Conservation (phyloP, 2,329 filamentous ascomycete species). For the Monilinia fructigena region DNA sequence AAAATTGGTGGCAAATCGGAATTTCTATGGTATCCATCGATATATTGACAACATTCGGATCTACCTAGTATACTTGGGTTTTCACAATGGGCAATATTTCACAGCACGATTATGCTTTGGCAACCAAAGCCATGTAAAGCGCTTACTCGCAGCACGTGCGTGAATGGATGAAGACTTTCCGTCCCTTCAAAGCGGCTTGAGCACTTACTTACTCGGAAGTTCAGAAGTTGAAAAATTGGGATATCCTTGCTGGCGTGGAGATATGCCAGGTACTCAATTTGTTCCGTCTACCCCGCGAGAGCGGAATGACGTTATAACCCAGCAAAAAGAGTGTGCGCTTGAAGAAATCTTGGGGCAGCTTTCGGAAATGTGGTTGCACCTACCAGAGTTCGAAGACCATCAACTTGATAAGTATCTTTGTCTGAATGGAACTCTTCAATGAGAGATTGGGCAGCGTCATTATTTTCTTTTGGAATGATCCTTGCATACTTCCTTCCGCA, state of each 20-base stretch:
- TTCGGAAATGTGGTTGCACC: slow-evolving; percentile 11
- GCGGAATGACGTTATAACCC: not conserved
- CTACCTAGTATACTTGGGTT: too few relatives aligned
- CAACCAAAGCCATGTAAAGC: slow-evolving; percentile 3
- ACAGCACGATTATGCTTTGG: not conserved
- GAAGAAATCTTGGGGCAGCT: not conserved
- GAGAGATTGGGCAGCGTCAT: too few relatives aligned
- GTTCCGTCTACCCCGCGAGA: slow-evolving; percentile 1
- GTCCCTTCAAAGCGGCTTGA: slow-evolving; percentile 28
- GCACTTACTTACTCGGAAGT: slow-evolving; percentile 11
- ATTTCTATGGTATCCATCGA: not conserved
- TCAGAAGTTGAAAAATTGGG: not conserved
- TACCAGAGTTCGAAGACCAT: not conserved
- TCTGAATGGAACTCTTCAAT: not conserved
- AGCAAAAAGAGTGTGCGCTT: slow-evolving; percentile 7
- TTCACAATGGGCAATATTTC: not conserved
- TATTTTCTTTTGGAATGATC: not conserved
- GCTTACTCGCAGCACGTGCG: slow-evolving; percentile 12
- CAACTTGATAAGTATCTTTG: not conserved
- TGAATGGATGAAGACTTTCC: slow-evolving; percentile 25
- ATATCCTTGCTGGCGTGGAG: not conserved
- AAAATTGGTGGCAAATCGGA: too few relatives aligned
- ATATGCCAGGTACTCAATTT: slow-evolving; percentile 4
- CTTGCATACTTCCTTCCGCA: not conserved
- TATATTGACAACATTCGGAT: not conserved